These are phyloP conservation scores for Stemphylium vesicarium DNA, from an alignment of 2,329 filamentous ascomycete species.

Conservation along the genomic window DNA sequence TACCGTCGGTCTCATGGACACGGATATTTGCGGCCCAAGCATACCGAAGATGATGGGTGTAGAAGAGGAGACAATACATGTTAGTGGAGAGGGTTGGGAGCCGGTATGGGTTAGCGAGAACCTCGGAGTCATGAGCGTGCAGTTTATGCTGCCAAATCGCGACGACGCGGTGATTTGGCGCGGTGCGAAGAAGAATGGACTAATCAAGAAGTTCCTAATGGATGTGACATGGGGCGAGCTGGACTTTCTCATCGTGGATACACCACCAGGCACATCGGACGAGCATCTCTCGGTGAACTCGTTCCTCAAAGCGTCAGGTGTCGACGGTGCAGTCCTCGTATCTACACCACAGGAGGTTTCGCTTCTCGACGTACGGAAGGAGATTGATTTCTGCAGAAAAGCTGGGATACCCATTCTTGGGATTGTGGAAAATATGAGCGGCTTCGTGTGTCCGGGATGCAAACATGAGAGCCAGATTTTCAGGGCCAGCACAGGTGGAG, in stretches of 20 bases:
- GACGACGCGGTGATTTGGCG: constrained; percentile 98
- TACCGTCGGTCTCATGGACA: constrained; percentile 94
- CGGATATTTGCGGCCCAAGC: constrained; percentile 93
- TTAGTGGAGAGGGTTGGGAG: constrained; percentile 87
- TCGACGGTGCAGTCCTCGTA: constrained; percentile 91
- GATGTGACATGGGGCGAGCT: constrained; percentile 97
- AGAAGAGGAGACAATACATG: constrained; percentile 89
- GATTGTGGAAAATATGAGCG: constrained; percentile 96
- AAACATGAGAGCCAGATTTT: constrained; percentile 84
- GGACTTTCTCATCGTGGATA: constrained; percentile 93
- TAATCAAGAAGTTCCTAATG: constrained; percentile 98
- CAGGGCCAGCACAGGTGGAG: constrained; percentile 87
- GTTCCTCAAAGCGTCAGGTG: constrained; percentile 86
- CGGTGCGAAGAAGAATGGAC: constrained; percentile 95
- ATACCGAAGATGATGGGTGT: constrained; percentile 99
- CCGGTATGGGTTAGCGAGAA: constrained; percentile 97
- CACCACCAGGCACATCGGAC: constrained; percentile 91
- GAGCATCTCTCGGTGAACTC: constrained; percentile 95
- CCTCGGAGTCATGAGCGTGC: constrained; percentile 93
- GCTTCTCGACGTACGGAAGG: constrained; percentile 90
- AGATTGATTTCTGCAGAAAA: constrained; percentile 97
- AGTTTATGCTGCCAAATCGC: constrained; percentile 94
- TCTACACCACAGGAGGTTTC: constrained; percentile 95
- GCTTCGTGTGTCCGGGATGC: constrained; percentile 95
- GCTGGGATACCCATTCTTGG: constrained; percentile 88